Conservation (phyloP, 2,329 filamentous ascomycete genomes). For the Madurella mycetomatis region DNA sequence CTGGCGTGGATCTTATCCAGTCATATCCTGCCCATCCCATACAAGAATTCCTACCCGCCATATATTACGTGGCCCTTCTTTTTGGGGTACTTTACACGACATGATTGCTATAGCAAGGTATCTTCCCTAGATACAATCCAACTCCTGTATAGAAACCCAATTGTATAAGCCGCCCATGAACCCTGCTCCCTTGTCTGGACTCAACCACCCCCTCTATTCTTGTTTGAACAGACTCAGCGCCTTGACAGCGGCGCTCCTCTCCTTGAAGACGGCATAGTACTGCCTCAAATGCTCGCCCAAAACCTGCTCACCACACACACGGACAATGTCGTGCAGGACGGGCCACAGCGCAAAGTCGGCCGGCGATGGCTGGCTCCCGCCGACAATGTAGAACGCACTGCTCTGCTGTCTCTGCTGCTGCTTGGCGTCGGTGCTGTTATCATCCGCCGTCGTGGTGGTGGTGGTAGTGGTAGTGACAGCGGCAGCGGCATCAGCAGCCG, state of each 20-base stretch:
- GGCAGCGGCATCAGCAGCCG: constrained; percentile 6
- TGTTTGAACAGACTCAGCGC: constrained; percentile 16
- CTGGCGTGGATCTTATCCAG: too few species aligned
- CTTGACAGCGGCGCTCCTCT: constrained; percentile 23
- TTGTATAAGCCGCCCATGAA: too few species aligned
- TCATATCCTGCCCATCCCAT: too few species aligned
- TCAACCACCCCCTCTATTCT: neutral
- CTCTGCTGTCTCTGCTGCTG: constrained; percentile 18
- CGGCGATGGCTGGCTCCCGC: constrained; percentile 35
- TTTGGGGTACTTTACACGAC: too few species aligned
- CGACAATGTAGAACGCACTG: constrained; percentile 41
- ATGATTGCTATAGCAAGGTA: too few species aligned
- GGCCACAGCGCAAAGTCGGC: constrained; percentile 58
- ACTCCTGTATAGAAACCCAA: too few species aligned
- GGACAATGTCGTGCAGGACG: constrained; percentile 44
- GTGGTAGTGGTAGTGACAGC: neutral
- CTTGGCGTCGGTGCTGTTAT: constrained; percentile 13
- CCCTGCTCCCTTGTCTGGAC: neutral
- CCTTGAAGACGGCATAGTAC: constrained; percentile 36
- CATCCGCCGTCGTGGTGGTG: neutral
- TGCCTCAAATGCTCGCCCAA: constrained; percentile 32
- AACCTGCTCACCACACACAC: constrained; percentile 30
- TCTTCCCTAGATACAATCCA: too few species aligned
- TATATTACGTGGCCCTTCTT: too few species aligned
- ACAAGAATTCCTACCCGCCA: too few species aligned